Evolutionary conservation across 352 stramenopile genomes (phyloP).

Genomic region (Phytopythium vexans): DNA sequence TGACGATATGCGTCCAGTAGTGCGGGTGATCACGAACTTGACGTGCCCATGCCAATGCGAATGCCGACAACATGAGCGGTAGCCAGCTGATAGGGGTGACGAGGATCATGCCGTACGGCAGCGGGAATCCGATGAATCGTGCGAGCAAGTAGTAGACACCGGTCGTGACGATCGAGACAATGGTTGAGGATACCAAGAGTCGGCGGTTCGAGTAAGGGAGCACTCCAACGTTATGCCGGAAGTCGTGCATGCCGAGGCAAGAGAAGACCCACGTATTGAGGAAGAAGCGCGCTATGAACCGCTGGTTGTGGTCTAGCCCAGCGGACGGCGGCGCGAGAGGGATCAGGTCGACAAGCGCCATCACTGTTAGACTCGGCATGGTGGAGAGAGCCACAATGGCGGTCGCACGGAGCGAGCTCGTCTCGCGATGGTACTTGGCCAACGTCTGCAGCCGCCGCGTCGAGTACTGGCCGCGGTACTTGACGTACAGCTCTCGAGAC

Average conservation of each 20-base stretch:
- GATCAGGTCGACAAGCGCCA: neutral
- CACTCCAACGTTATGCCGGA: neutral
- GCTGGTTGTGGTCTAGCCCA: neutral
- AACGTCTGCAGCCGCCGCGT: neutral
- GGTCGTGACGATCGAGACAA: neutral
- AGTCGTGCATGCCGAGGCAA: neutral
- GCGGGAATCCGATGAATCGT: neutral
- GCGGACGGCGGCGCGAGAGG: neutral
- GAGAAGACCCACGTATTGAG: neutral
- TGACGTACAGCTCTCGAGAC: too few species aligned
- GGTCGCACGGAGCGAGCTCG: neutral
- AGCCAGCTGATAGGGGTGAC: constrained; percentile 2
- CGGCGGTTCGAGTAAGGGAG: neutral
- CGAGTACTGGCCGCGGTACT: too few species aligned
- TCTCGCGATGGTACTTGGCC: neutral
- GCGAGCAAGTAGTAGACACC: neutral
- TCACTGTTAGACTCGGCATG: neutral
- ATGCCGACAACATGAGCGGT: constrained; percentile 7
- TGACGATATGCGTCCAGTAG: constrained; percentile 3
- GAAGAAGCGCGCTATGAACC: neutral
- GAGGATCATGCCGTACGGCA: constrained; percentile 1
- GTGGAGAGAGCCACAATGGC: neutral
- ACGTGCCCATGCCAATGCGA: constrained; percentile 8
- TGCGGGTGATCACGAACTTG: constrained; percentile 7
- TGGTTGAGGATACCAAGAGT: neutral